Base-by-base conservation (phyloP, 1,139 yeast species). In the Taphrina flavorubra region DNA sequence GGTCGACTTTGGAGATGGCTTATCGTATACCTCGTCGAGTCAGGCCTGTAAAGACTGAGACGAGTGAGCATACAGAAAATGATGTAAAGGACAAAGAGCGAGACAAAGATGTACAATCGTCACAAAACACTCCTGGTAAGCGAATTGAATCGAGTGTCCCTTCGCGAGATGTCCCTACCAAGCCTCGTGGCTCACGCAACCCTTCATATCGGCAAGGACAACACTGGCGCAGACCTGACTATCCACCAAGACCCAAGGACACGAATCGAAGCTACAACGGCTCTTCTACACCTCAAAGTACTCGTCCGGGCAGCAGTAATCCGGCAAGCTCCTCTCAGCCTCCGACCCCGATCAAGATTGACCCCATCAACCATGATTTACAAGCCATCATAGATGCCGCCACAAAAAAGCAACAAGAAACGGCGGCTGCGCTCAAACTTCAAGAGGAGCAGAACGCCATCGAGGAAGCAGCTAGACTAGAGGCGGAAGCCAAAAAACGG, bases 1-100 rank as follows among this genome's bases (percentile, higher is more conserved):
- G 98, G 98, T 81, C 87, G 57, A 81, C 80, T 44, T 83, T 91
- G 71, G 87, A 89, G 75, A 86, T 90, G 85, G 95, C 94, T 7
- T 90, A 88, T 75, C 84, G 96, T 69, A 94, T 94, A 64, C 94
- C 94, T 13, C 56, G 70, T 6, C 36, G 70, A 13, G 44, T 44
- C 13, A 42, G 49, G 11, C 62, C 62, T 8, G 20, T 16, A 7
- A 58, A 58, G 25, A 6, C 53, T 0, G 62, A 46, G 11, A 20
- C 49, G 6, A 31, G 18, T 18, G 51, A 49, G 47, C 51, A 37
- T 13, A 14, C 14, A n/a, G 56, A 25, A 36, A 51, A n/a, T 13
- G 47, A 34, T 2, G 39, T 42, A 3, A 49, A 49, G n/a, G 53
- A 49, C 13, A 56, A 36, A 13, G 47, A 60, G 7, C 18, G n/a